phyloP scores from a whole-genome alignment of 768 basidiomycete species.

The Podaxis sp. region DNA sequence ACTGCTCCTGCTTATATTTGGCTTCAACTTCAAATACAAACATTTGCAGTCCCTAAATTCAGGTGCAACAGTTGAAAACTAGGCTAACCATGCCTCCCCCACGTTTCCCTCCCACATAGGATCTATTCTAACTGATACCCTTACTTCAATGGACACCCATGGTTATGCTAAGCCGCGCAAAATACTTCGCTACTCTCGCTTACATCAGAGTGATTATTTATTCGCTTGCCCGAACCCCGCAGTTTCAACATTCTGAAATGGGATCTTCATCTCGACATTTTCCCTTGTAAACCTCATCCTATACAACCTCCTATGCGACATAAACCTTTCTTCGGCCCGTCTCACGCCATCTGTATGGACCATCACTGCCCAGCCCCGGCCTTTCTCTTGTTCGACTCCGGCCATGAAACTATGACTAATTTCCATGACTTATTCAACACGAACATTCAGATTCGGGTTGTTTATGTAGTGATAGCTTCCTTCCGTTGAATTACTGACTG shows the following conservation, averaged over 20 bases:
- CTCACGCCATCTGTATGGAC: background rate
- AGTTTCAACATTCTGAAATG: conserved; percentile 1
- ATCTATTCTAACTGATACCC: background rate
- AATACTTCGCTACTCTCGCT: background rate
- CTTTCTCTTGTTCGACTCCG: background rate
- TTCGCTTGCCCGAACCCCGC: background rate
- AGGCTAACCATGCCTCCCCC: too few species aligned
- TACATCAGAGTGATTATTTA: background rate
- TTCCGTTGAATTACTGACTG: conserved; percentile 1
- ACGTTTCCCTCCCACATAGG: too few species aligned
- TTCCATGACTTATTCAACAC: background rate
- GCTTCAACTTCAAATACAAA: background rate
- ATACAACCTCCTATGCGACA: background rate
- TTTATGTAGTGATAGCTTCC: background rate
- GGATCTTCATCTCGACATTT: background rate
- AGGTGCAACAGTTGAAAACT: too few species aligned
- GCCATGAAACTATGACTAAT: background rate
- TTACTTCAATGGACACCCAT: background rate
- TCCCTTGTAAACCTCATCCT: too few species aligned
- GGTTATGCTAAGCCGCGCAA: background rate
- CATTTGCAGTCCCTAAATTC: background rate
- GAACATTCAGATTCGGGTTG: background rate
- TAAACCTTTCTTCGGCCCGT: conserved; percentile 5
- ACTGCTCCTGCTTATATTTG: background rate
- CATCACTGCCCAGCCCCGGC: background rate